phyloP scores from a whole-genome alignment of 257 asterid genomes.

The Solanum gandarillasii region DNA sequence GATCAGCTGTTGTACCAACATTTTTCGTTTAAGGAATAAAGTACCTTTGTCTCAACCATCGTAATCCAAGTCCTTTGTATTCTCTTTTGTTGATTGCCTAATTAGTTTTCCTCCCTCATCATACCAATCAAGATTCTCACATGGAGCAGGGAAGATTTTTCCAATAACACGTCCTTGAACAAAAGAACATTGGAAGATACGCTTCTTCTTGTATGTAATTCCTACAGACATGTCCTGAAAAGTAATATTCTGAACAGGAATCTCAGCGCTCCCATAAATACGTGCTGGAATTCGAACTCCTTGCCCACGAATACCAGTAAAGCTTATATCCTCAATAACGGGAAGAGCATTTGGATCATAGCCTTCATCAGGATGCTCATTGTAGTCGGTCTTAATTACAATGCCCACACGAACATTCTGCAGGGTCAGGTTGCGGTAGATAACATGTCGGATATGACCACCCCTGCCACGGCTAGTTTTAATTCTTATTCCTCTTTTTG shows the following conservation, averaged over 20 bases:
- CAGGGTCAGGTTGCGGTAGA: conserved; percentile 58
- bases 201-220: conserved; percentile 80
- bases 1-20: not conserved
- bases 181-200: conserved; percentile 74
- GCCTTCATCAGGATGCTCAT: conserved; percentile 78
- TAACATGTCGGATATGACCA: conserved; percentile 55
- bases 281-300: conserved; percentile 92
- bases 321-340: conserved; percentile 47
- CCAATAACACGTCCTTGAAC: conserved; percentile 83
- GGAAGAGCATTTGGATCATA: conserved; percentile 76
- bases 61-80: conserved; percentile 25
- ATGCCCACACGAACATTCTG: conserved; percentile 84
- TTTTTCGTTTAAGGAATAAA: not conserved
- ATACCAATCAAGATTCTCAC: conserved; percentile 71
- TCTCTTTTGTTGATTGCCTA: conserved; percentile 24
- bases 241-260: conserved; percentile 56
- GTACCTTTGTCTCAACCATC: conserved; percentile 11
- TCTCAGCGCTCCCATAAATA: conserved; percentile 72
- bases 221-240: conserved; percentile 70
- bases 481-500: conserved; percentile 78
- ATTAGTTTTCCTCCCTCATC: conserved; percentile 52
- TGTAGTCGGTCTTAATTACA: conserved; percentile 80
- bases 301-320: conserved; percentile 55
- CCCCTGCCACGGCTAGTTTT: conserved; percentile 88
- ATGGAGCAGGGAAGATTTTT: conserved; percentile 65